Evolutionary conservation across 495 filamentous ascomycete species (phyloP), one percentile per base, ranked within the genome.

Genomic region (Hypoxylon trugodes): DNA sequence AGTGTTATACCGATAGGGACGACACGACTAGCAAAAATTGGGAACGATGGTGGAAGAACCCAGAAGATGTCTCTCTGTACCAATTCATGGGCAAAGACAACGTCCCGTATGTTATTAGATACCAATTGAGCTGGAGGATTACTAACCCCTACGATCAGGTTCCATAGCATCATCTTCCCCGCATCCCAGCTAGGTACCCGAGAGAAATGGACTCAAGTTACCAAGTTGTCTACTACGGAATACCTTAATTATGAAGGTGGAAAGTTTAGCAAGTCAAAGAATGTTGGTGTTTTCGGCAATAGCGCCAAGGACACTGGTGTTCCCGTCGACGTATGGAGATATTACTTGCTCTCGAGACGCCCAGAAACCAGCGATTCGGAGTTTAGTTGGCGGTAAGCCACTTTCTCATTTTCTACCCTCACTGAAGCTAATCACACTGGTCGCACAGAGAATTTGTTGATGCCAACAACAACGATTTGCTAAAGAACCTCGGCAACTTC

Each of bases 41-140:
- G 95, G 87, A 96, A 79, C 79, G 88, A 53, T 98, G 95, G 95
- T 98, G 95, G 95, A 87, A 88, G 63, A 88, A 96, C 74, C 91
- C 92, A 5, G 87, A 94, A 18, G 80, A 96, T 33, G 94, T 97
- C 28, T 85, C 89, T 69, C 85, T 98, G 4, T 97, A 95, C 74
- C 95, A 98, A 74, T 98, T 98, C 83, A 89, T 98, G 86, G 94
- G 94, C 74, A 98, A 98, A 76, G 94, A 98, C 78, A 98, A 98
- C 61, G 91, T 96, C 8, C 90, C 90, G 18, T 97, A 93, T 78
- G 93, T 96, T 75, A 87, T 85, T n/a, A 4, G n/a, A 22, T 26
- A 16, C 15, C 21, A 18, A 40, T 1, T 36, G 12, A 26, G 16
- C 22, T 28, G 15, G 12, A 32, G 19, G 7, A 24, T 6, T 28